Percentiles rank a stretch among this genome's conserved stretches.
Conservation (phyloP, 306 rosid species). For the Cucurbita pepo region DNA sequence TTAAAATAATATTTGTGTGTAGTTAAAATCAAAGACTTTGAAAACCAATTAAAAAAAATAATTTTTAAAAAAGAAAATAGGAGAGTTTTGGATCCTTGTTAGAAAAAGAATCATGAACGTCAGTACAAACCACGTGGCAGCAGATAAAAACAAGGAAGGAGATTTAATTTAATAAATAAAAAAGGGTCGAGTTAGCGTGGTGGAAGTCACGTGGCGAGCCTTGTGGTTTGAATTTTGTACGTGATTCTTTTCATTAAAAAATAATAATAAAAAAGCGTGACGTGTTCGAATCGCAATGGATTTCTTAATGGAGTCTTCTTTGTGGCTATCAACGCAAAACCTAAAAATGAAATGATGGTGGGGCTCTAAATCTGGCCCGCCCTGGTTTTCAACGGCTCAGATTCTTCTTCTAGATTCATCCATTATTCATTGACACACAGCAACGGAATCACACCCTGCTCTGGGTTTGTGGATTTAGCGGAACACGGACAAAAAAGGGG, state of each 20-base stretch:
- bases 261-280: background rate
- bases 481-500: background rate
- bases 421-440: background rate
- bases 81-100: background rate
- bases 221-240: background rate
- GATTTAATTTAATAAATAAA: background rate
- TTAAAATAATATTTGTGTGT: background rate
- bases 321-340: conserved; percentile 1
- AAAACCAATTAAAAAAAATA: background rate
- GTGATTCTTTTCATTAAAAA: background rate
- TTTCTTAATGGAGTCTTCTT: background rate
- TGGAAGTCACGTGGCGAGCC: background rate
- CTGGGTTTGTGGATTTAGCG: background rate
- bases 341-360: conserved; percentile 2
- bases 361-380: background rate
- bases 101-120: background rate
- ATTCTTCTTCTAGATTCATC: background rate
- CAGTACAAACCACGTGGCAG: background rate
- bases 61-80: background rate
- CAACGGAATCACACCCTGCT: background rate
- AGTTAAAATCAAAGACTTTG: background rate
- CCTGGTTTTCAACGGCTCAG: background rate
- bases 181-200: background rate
- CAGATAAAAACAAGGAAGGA: background rate
- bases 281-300: background rate